Evolutionary conservation across 1,284 basidiomycete genomes (phyloP).

Genomic region (Moesziomyces sp.): DNA sequence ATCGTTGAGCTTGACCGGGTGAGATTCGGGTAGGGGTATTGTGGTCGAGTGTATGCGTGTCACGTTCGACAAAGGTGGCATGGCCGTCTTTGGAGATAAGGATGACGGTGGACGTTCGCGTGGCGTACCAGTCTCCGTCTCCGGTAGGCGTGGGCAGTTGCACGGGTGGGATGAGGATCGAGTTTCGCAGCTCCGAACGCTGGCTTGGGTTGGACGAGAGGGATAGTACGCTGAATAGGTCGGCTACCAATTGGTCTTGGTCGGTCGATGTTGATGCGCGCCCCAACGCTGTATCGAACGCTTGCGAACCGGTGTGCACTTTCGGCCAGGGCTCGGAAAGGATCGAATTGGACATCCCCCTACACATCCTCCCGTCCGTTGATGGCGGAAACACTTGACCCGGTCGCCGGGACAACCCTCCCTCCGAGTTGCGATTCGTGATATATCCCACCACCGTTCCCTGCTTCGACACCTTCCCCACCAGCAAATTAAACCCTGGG

Average conservation of each 20-base stretch:
- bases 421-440: conserved; percentile 32
- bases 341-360: conserved; percentile 39
- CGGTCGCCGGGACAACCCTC: too few species aligned
- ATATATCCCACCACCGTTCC: conserved; percentile 27
- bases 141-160: conserved; percentile 1
- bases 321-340: conserved; percentile 40
- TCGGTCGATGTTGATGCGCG: not conserved
- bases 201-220: conserved; percentile 16
- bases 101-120: conserved; percentile 45
- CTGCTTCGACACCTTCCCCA: conserved; percentile 14
- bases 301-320: conserved; percentile 15
- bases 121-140: conserved; percentile 42
- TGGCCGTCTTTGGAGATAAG: conserved; percentile 20
- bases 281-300: conserved; percentile 11
- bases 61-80: conserved; percentile 38
- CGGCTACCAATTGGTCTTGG: conserved; percentile 13
- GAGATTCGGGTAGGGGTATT: not conserved
- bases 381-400: too few species aligned
- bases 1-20: not conserved
- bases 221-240: conserved; percentile 37
- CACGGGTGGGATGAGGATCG: conserved; percentile 43
- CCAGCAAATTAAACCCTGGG: conserved; percentile 57
- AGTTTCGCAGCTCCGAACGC: conserved; percentile 26
- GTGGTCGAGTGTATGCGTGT: not conserved
- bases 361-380: conserved; percentile 7